Base-by-base conservation (phyloP, 495 filamentous ascomycete genomes). In the Endocarpon pusillum region DNA sequence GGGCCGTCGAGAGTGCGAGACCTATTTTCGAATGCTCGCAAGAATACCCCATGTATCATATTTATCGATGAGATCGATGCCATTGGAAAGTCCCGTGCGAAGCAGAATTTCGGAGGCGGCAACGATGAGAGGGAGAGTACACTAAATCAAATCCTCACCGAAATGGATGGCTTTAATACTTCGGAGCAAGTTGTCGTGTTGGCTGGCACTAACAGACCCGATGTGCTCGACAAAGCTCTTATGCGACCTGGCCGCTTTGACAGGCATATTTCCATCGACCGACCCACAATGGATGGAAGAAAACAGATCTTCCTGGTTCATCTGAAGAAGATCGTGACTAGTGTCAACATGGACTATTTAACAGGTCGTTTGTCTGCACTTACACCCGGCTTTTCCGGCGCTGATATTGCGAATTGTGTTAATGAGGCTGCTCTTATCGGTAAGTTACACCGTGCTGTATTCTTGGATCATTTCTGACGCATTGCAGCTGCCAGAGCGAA, bases 21-120 rank as follows among this genome's bases (percentile, higher is more conserved):
- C 55, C 67, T 97, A 23, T 97, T 97, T 44, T 77, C 82, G 29
- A 94, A 81, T 42, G 89, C 89, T 8, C 69, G 91, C 25, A 94
- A 94, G 62, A 89, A 85, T 55, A 78, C 91, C 3, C 89, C 89
- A 2, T 97, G 89, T 58, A 97, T 97, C 54, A 89, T 97, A 53
- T 97, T 97, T 63, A 94, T 97, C 45, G 89, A 97, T 49, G 89
- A 97, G 59, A 97, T 97, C 39, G 89, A 97, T 59, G 89, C 89
- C 21, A 92, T 97, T 47, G 89, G 89, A 49, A 85, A 84, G 53
- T 75, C 85, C 22, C 73, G 89, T 56, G 62, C 76, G 1, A 82
- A 84, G 42, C 68, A 71, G 29, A 74, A 66, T 42, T 73, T 75
- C 34, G 71, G 78, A 37, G 89, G 89, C 40, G 89, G 89, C 34